Percentiles rank a stretch among this genome's conserved stretches.
phyloP scores from a whole-genome alignment of 78 protist species.

The Dictyostelium intermedium region DNA sequence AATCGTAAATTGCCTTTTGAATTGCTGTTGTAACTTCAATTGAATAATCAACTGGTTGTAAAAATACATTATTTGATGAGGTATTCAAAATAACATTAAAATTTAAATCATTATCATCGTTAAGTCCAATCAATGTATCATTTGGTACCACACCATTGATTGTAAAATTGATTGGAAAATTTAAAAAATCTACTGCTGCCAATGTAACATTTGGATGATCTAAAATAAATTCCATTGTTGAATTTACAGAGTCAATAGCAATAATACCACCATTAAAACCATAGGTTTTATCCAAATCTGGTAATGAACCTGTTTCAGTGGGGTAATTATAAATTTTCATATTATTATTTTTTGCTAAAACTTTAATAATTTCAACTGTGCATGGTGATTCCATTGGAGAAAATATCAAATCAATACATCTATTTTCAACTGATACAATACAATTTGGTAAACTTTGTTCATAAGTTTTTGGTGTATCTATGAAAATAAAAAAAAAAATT shows the following conservation, averaged over 20 bases:
- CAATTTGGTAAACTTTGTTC: constrained; percentile 20
- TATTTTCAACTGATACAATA: constrained; percentile 17
- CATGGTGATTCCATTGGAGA: constrained; percentile 30
- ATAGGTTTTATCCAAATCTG: neutral
- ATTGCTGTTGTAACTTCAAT: constrained; percentile 2
- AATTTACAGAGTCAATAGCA: neutral
- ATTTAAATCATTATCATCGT: neutral
- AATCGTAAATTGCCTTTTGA: constrained; percentile 37
- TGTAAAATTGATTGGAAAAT: constrained; percentile 13
- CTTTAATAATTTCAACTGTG: constrained; percentile 1
- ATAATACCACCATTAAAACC: constrained; percentile 7
- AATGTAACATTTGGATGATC: constrained; percentile 60
- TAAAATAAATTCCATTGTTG: neutral
- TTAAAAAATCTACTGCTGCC: constrained; percentile 23
- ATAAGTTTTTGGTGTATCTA: neutral
- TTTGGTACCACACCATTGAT: neutral
- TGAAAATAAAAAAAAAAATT: neutral
- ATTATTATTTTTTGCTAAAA: neutral
- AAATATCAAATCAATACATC: constrained; percentile 44
- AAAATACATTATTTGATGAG: neutral
- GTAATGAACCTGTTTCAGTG: neutral
- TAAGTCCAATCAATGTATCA: neutral
- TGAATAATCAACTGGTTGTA: neutral
- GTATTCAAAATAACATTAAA: constrained; percentile 25
- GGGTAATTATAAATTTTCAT: neutral